phyloP scores from a whole-genome alignment of 495 filamentous ascomycete genomes.

The Trichoderma reesei region DNA sequence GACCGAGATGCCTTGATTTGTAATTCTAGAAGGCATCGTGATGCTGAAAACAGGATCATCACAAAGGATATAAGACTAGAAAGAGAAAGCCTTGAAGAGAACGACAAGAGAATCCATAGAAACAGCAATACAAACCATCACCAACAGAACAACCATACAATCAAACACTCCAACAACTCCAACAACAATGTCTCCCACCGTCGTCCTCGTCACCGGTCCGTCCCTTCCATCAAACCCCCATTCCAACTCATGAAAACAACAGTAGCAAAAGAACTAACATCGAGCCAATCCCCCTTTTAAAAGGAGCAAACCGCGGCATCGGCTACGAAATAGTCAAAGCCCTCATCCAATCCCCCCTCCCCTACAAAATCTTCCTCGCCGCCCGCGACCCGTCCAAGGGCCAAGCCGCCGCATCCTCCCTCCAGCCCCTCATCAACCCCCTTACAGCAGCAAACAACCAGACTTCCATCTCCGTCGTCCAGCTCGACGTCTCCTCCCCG shows the following conservation, averaged over 20 bases:
- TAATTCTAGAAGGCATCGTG: no score
- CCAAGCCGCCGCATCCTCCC: conserved; percentile 27
- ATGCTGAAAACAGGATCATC: no score
- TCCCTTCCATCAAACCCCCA: background rate
- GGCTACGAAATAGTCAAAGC: conserved; percentile 38
- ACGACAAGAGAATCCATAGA: no score
- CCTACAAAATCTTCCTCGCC: conserved; percentile 39
- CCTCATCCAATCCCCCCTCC: conserved; percentile 25
- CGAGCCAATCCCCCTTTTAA: background rate
- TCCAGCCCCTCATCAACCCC: conserved; percentile 18
- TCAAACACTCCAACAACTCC: background rate
- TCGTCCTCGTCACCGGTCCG: conserved; percentile 29
- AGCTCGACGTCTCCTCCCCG: conserved; percentile 38
- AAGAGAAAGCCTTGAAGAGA: no score
- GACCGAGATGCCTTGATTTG: no score
- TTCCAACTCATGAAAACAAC: background rate
- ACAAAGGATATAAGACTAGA: no score
- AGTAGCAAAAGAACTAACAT: no score
- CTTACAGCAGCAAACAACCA: no score
- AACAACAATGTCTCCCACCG: conserved; percentile 5
- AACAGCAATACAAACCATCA: background rate
- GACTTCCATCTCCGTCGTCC: conserved; percentile 26
- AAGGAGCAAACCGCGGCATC: conserved; percentile 40
- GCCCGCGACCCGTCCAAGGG: conserved; percentile 34
- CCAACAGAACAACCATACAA: background rate